phyloP scores from a whole-genome alignment of 1,284 basidiomycete genomes.

The Papiliotrema fonsecae region DNA sequence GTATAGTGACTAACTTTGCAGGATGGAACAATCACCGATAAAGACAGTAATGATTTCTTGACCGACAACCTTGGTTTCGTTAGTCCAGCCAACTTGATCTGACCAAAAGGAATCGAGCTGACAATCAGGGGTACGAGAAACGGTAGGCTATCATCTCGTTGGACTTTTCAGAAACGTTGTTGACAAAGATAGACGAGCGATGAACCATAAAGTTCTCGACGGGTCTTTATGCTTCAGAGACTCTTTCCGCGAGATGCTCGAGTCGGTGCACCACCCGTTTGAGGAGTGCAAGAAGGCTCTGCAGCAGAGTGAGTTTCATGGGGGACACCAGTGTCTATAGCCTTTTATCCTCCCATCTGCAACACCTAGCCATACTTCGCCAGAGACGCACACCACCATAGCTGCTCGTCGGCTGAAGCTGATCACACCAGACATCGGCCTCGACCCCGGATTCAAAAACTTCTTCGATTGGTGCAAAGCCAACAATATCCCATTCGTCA shows the following conservation, averaged over 20 bases:
- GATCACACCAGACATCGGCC: conserved; percentile 61
- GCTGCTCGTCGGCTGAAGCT: too few relatives aligned
- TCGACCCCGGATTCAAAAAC: conserved; percentile 80
- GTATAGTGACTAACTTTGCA: conserved; percentile 11
- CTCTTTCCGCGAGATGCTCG: conserved; percentile 71
- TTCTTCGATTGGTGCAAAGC: conserved; percentile 77
- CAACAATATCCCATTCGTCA: conserved; percentile 75
- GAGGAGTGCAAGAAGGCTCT: conserved; percentile 71
- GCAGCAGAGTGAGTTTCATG: conserved; percentile 54
- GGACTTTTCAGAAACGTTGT: neutral
- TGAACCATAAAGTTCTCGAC: conserved; percentile 66
- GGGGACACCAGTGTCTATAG: conserved; percentile 7
- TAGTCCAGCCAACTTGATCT: neutral
- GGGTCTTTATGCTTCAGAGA: conserved; percentile 70
- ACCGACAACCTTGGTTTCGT: conserved; percentile 55
- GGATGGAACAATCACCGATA: conserved; percentile 89
- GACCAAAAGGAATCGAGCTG: conserved; percentile 1
- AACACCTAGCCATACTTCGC: neutral
- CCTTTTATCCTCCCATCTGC: conserved; percentile 18
- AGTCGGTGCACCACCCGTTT: conserved; percentile 65
- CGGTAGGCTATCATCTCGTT: conserved; percentile 11
- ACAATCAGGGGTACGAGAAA: conserved; percentile 18
- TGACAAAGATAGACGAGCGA: conserved; percentile 50
- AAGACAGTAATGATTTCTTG: conserved; percentile 76
- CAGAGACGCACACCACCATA: too few relatives aligned